Evolutionary conservation across 2,329 filamentous ascomycete species (phyloP).

Genomic region (Microsporum audouinii): DNA sequence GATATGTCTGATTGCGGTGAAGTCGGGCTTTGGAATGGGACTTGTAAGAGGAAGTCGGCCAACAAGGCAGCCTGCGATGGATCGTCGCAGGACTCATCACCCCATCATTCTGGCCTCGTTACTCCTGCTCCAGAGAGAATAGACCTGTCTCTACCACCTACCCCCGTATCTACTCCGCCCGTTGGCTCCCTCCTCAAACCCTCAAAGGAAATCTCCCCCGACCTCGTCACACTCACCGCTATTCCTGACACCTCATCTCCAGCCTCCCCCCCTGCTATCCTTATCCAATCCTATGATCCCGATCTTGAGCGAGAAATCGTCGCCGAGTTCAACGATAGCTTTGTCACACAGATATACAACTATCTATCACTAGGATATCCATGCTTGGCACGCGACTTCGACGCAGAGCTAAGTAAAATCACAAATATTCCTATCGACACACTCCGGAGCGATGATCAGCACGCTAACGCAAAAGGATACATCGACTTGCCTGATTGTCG

Average conservation of each 20-base stretch:
- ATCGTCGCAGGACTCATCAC: neutral
- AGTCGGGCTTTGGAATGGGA: constrained; percentile 42
- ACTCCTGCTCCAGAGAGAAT: neutral
- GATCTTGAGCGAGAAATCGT: constrained; percentile 29
- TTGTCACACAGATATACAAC: constrained; percentile 94
- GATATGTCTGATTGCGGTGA: constrained; percentile 28
- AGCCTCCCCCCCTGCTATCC: neutral
- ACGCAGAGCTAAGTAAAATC: constrained; percentile 75
- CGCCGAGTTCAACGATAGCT: constrained; percentile 65
- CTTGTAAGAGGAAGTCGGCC: constrained; percentile 18
- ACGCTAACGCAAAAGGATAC: constrained; percentile 58
- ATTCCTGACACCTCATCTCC: constrained; percentile 6
- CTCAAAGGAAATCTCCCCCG: neutral
- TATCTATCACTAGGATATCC: constrained; percentile 91
- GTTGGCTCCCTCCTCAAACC: neutral
- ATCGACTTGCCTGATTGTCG: constrained; percentile 41
- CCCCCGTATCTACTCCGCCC: neutral
- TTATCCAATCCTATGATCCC: constrained; percentile 1
- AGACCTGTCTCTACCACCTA: neutral
- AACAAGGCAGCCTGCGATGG: neutral
- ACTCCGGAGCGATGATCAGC: constrained; percentile 59
- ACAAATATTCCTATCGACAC: constrained; percentile 57
- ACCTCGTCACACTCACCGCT: neutral
- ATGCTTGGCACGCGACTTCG: constrained; percentile 68
- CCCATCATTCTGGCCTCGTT: neutral